A percentile compares a stretch with the other conserved stretches of the same genome.
phyloP scores from a whole-genome alignment of 345 rosid genomes.

The Pistacia integerrima region DNA sequence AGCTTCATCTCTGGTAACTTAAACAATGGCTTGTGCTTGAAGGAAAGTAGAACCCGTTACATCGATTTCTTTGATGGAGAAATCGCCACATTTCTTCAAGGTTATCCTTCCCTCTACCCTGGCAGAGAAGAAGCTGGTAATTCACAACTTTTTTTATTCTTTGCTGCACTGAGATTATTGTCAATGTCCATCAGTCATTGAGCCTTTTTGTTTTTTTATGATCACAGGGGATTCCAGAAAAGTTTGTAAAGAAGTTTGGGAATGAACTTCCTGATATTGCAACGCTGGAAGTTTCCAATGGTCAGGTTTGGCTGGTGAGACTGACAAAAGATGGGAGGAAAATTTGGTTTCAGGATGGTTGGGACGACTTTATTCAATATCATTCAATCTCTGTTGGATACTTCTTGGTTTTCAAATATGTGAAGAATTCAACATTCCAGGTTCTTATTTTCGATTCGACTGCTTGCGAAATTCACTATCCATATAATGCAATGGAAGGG shows the following conservation, averaged over 20 bases:
- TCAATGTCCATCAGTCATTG: neutral
- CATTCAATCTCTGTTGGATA: slow-evolving; percentile 35
- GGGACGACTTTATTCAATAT: slow-evolving; percentile 41
- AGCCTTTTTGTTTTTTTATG: too few relatives aligned
- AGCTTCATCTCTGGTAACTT: too few relatives aligned
- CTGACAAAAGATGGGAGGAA: slow-evolving; percentile 25
- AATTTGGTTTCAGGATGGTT: slow-evolving; percentile 47
- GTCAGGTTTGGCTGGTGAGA: slow-evolving; percentile 40
- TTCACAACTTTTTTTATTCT: neutral
- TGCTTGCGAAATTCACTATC: slow-evolving; percentile 41
- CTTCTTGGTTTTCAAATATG: slow-evolving; percentile 40
- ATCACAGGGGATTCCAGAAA: slow-evolving; percentile 42
- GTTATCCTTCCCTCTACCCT: neutral
- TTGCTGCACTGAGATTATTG: neutral
- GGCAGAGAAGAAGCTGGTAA: slow-evolving; percentile 2
- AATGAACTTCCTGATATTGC: slow-evolving; percentile 41
- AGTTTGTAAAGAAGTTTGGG: slow-evolving; percentile 34
- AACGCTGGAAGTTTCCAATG: slow-evolving; percentile 31
- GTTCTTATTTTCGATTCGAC: slow-evolving; percentile 36
- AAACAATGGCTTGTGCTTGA: too few relatives aligned
- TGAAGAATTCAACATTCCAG: slow-evolving; percentile 37
- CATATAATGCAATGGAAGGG: slow-evolving; percentile 28
- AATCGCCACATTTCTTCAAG: neutral
- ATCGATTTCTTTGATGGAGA: too few relatives aligned
- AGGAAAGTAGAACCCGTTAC: too few relatives aligned